Evolutionary conservation across 2,329 filamentous ascomycete genomes (phyloP).

Genomic region (Onygenales sp.): DNA sequence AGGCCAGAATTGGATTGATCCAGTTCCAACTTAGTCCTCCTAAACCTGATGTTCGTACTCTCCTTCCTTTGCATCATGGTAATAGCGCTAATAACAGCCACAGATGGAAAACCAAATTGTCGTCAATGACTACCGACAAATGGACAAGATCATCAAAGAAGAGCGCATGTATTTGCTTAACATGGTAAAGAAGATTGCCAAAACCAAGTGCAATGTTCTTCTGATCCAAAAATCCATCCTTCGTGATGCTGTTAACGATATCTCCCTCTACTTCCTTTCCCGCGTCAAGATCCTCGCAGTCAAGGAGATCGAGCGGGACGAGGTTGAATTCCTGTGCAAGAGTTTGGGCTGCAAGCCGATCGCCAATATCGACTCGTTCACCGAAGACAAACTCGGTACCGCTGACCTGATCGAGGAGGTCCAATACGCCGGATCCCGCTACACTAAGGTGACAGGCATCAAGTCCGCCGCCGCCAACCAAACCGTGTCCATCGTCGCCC

Average conservation of each 20-base stretch:
- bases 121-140: conserved; percentile 98
- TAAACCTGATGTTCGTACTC: conserved; percentile 72
- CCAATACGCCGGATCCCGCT: conserved; percentile 74
- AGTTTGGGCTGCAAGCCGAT: conserved; percentile 98
- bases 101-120: conserved; percentile 99
- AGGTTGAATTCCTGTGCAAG: conserved; percentile 99
- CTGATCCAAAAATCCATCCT: conserved; percentile 98
- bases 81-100: conserved; percentile 11
- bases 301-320: conserved; percentile 97
- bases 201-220: conserved; percentile 98
- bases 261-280: conserved; percentile 93
- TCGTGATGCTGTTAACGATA: conserved; percentile 92
- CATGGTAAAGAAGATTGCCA: conserved; percentile 99
- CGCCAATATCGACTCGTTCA: conserved; percentile 96
- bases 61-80: conserved; percentile 10
- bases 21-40: conserved; percentile 98
- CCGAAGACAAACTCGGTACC: conserved; percentile 91
- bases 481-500: conserved; percentile 89
- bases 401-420: conserved; percentile 93
- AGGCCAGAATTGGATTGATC: conserved; percentile 91
- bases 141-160: conserved; percentile 99
- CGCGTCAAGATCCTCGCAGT: conserved; percentile 92
- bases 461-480: conserved; percentile 61
- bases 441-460: conserved; percentile 91
- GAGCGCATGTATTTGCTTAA: conserved; percentile 96